Evolutionary conservation across 495 filamentous ascomycete genomes (phyloP), one percentile per base, ranked within the genome.

Genomic region (Chlorociboria aeruginascens): DNA sequence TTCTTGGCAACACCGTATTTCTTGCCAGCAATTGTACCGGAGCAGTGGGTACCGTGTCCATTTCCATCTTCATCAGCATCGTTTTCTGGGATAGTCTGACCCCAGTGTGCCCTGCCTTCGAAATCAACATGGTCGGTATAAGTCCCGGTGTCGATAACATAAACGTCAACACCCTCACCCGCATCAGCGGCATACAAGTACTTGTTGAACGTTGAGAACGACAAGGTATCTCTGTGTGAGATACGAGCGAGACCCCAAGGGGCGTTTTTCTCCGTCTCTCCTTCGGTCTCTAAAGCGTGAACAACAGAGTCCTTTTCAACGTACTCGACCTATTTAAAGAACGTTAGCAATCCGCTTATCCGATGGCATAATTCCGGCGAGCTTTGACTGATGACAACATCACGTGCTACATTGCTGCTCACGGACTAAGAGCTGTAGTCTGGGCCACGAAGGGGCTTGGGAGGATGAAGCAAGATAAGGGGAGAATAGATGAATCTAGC

Each of bases 1-100:
- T 95, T 95, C 82, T 99, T 99, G 58, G 93, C 87, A 51, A 99
- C 92, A 78, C 93, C 93, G 64, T 92, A 96, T 72, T 95, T 96
- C 77, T 90, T 92, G 64, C 93, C 93, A 49, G 83, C 93, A 57
- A 97, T 80, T 35, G 93, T 99, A 54, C 93, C 93, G 48, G 93
- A 97, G 76, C 93, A 99, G 76, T 99, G 93, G 54, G 93, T 99
- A 57, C 93, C 93, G 73, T 99, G 93, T 45, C 93, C 93, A 58
- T 99, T 99, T 64, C 93, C 93, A 71, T 99, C 93, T 44, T 76
- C 70, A 63, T 99, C 93, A 36, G 70, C 79, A 60, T 99, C 93
- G 49, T 76, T 77, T 39, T 61, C 49, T 46, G 93, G 93, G 58
- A 99, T 85, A 46, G 93, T 99, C 80, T 94, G 89, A 64, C 90